Evolutionary conservation across 805 yeast species (phyloP), one percentile per base, ranked within the genome.

Genomic region (Komagataella mondaviorum): DNA sequence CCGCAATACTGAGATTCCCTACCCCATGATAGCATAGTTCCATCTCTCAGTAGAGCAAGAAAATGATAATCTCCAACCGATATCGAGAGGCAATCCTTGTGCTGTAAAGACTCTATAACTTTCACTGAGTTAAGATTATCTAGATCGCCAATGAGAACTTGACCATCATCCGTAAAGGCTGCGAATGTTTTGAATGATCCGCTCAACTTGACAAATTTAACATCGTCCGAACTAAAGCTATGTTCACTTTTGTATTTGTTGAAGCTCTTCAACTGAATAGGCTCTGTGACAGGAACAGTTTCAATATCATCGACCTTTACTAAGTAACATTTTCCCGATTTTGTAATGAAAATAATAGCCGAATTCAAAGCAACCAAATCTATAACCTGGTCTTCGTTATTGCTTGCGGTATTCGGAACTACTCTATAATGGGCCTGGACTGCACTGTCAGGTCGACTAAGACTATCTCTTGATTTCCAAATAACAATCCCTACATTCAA

Each of bases 31-130:
- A 71, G 71, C 16, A 83, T 55, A 2, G 75, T 70, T 0, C 93
- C 93, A 16, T 69, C 66, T 47, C 69, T 68, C 3, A 80, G 69
- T n/a, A 85, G 65, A 0, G 87, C 91, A 48, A 85, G 58, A 30
- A 62, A 70, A 60, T 86, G 95, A 59, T 83, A 80, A 61, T 86
- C 93, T 1, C 91, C 95, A 50, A 81, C 75, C 0, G 77, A 80
- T 1, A 85, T 66, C 2, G 82, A 73, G 5, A 78, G 70, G 30
- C 84, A 72, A 1, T 71, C 70, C 22, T 62, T 70, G 6, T 73
- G 64, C 56, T 78, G 81, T 12, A 78, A 56, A 47, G 73, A 77
- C 0, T 65, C 61, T 8, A 71, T 54, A 1, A 71, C 53, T 1
- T 52, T 48, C 12, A 63, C 62, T 6, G 54, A 54, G 16, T 55